Evolutionary conservation across 306 rosid species (phyloP), one percentile per base, ranked within the genome.

Genomic region (Fagus sylvatica): DNA sequence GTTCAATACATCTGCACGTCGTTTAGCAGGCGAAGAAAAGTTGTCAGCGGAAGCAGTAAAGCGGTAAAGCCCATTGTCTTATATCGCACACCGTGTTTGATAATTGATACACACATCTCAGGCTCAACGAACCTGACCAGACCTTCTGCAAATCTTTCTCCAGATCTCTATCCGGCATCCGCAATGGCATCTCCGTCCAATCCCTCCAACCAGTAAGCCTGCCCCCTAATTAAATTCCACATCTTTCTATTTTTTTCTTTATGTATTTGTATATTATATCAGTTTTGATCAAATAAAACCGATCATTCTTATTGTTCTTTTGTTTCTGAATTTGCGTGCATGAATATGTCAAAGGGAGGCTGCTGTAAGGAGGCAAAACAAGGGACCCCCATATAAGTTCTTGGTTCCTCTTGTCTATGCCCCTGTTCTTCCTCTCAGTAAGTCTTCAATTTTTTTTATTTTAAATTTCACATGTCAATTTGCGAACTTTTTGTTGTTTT

Each of bases 371-470:
- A 90, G 72, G 82, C 88, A 78, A 83, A 86, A 72, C 53, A 87
- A 87, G 46, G 89, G 89, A 33, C 74, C 93, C 39, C 97, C 96
- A n/a, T 5, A 83, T 57, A 94, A 94, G 90, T 94, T 89, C 88
- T 85, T 94, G 85, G 7, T 89, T 78, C 96, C 97, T 88, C 96
- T 94, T 22, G 43, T 94, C 34, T 94, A 94, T 40, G 98, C 98
- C 32, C 98, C 98, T n/a, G 96, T 56, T 4, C 97, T 94, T 69
- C 98, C 98, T 70, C 91, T 94, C 61, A 90, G 98, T 94, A 80
- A 16, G 92, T 87, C 68, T 53, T 53, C 2, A 0, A 3, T 69
- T 65, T 2, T 34, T 37, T n/a, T n/a, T n/a, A n/a, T n/a, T 49
- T 13, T 5, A 7, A 40, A 8, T 37, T 37, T 61, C 15, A 36